Evolutionary conservation across 495 filamentous ascomycete species (phyloP).

Genomic region (Daldinia caldariorum): DNA sequence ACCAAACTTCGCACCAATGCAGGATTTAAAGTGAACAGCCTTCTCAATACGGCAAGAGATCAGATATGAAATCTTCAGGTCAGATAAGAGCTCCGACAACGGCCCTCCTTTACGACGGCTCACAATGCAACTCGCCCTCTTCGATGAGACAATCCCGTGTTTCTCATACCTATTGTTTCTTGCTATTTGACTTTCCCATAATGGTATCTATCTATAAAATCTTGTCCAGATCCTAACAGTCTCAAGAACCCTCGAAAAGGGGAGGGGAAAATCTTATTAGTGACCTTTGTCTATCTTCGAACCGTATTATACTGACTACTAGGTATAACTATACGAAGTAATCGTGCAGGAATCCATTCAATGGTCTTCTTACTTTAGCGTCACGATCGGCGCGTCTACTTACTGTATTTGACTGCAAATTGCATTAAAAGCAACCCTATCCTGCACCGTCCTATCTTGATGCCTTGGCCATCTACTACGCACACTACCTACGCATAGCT

Average conservation of each 20-base stretch:
- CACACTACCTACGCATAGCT: not conserved
- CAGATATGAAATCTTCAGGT: slow-evolving; percentile 14
- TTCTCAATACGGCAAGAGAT: slow-evolving; percentile 34
- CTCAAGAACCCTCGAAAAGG: not conserved
- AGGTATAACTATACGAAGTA: not conserved
- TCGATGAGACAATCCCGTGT: slow-evolving; percentile 31
- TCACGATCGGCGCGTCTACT: slow-evolving; percentile 24
- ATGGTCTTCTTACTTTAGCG: slow-evolving; percentile 25
- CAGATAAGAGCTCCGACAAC: slow-evolving; percentile 43
- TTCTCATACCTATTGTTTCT: slow-evolving; percentile 19
- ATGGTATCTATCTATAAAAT: slow-evolving; percentile 10
- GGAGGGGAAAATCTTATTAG: slow-evolving; percentile 6
- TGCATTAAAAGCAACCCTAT: slow-evolving; percentile 40
- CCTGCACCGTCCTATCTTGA: slow-evolving; percentile 30
- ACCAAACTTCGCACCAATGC: slow-evolving; percentile 13
- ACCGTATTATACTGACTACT: slow-evolving; percentile 1
- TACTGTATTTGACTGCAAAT: slow-evolving; percentile 24
- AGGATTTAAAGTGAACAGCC: slow-evolving; percentile 8
- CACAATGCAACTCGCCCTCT: slow-evolving; percentile 27
- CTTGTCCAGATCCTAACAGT: slow-evolving; percentile 11
- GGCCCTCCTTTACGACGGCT: slow-evolving; percentile 42
- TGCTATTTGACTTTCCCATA: slow-evolving; percentile 5
- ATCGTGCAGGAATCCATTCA: slow-evolving; percentile 22
- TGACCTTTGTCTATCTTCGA: not conserved
- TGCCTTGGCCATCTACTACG: slow-evolving; percentile 13